Evolutionary conservation across 257 asterid species (phyloP).

Genomic region (Solanum appendiculatum): DNA sequence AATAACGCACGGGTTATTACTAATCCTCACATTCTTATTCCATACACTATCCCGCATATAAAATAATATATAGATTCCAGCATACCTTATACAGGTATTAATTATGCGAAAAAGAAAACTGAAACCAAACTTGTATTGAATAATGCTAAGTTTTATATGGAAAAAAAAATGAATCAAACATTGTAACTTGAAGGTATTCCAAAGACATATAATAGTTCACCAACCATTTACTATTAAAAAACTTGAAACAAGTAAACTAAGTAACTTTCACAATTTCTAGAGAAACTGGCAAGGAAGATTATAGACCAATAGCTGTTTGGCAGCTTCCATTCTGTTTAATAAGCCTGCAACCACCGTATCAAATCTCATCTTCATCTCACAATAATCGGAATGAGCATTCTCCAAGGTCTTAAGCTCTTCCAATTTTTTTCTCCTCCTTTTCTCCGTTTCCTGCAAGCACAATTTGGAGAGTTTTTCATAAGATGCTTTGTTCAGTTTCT

Average conservation of each 20-base stretch:
- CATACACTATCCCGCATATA: not conserved
- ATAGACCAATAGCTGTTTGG: slow-evolving; percentile 59
- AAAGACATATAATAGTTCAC: not conserved
- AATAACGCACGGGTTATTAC: not conserved
- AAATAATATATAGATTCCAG: not conserved
- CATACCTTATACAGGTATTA: not conserved
- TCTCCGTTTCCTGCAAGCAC: slow-evolving; percentile 51
- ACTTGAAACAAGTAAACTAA: not conserved
- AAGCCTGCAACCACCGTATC: slow-evolving; percentile 79
- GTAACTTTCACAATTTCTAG: not conserved
- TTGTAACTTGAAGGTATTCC: not conserved
- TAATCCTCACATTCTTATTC: not conserved
- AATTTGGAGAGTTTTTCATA: slow-evolving; percentile 47
- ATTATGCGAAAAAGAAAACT: not conserved
- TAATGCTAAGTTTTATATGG: not conserved
- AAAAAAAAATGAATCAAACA: not conserved
- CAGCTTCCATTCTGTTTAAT: slow-evolving; percentile 84
- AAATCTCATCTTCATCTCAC: slow-evolving; percentile 85
- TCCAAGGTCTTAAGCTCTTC: slow-evolving; percentile 72
- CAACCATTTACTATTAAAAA: not conserved
- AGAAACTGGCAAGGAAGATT: not conserved
- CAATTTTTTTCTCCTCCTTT: slow-evolving; percentile 44
- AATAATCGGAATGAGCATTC: slow-evolving; percentile 66
- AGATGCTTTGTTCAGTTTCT: slow-evolving; percentile 65
- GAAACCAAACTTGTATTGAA: not conserved